Conservation (phyloP, 1,139 yeast species). For the Debaryomycetaceae sp. region DNA sequence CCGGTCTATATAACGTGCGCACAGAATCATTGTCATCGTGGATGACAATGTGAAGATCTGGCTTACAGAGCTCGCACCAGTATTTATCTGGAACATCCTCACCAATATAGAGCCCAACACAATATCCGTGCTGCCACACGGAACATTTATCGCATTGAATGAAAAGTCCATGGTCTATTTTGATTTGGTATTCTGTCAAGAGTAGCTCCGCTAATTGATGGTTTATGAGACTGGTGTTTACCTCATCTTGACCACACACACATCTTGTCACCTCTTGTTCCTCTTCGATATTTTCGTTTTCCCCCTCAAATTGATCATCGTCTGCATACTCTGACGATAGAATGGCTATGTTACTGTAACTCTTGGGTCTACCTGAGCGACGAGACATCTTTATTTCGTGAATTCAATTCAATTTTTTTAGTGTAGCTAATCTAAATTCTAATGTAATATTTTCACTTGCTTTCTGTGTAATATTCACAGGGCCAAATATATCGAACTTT, state of each 20-base stretch:
- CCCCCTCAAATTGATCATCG: conserved; percentile 22
- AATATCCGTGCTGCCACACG: conserved; percentile 97
- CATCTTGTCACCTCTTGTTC: conserved; percentile 85
- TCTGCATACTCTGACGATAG: conserved; percentile 11
- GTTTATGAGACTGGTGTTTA: conserved; percentile 37
- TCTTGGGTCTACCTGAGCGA: conserved; percentile 25
- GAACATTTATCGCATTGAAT: conserved; percentile 90
- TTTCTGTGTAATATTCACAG: background rate
- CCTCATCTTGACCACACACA: conserved; percentile 76
- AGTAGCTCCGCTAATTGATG: conserved; percentile 43
- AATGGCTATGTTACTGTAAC: conserved; percentile 13
- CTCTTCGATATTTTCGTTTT: conserved; percentile 32
- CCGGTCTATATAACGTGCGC: conserved; percentile 49
- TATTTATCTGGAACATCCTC: conserved; percentile 85
- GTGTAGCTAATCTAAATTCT: no score
- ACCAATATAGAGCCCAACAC: conserved; percentile 77
- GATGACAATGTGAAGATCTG: conserved; percentile 65
- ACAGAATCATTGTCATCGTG: conserved; percentile 29
- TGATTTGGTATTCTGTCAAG: conserved; percentile 52
- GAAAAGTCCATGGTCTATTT: conserved; percentile 73
- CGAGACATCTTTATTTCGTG: conserved; percentile 20
- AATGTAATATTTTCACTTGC: no score
- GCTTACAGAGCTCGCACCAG: conserved; percentile 89
- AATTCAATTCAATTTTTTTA: no score
- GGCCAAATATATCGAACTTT: background rate